These are phyloP conservation scores for Diplotaxis tenuifolia DNA, from an alignment of 345 rosid genomes.

Conservation along the genomic window DNA sequence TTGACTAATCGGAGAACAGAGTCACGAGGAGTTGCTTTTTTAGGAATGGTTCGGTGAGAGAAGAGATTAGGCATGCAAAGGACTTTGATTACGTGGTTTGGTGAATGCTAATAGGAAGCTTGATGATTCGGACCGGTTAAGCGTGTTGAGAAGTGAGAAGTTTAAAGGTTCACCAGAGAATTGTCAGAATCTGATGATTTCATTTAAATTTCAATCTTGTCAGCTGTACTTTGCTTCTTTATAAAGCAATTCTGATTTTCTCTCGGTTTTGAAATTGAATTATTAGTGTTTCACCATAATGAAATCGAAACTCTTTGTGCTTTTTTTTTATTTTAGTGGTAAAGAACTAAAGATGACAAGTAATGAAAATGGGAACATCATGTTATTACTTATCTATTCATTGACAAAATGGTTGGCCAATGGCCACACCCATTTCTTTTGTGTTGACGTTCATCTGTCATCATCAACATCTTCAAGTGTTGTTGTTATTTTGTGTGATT, in stretches of 20 bases:
- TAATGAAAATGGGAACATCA: too few relatives aligned
- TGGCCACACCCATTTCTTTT: background rate
- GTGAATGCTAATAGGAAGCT: constrained; percentile 80
- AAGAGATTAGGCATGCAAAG: constrained; percentile 63
- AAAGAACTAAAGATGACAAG: too few relatives aligned
- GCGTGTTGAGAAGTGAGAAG: constrained; percentile 56
- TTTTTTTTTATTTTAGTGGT: too few relatives aligned
- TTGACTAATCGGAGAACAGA: constrained; percentile 76
- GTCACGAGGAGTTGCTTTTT: constrained; percentile 68
- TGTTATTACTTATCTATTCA: too few relatives aligned
- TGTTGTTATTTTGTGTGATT: background rate
- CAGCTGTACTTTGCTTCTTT: constrained; percentile 25
- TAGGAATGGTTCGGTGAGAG: constrained; percentile 75
- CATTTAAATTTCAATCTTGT: background rate
- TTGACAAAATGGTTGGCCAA: background rate
- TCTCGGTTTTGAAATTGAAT: constrained; percentile 40
- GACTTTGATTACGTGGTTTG: constrained; percentile 74
- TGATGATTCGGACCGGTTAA: constrained; percentile 63
- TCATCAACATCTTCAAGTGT: background rate
- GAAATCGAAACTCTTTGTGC: too few relatives aligned
- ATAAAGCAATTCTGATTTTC: background rate
- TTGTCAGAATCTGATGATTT: constrained; percentile 45
- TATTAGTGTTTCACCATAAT: background rate
- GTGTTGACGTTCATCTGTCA: background rate
- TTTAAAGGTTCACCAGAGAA: constrained; percentile 69